These are phyloP conservation scores for Aspergillus tamarii DNA, from an alignment of 2,329 filamentous ascomycete genomes.

Conservation along the genomic window DNA sequence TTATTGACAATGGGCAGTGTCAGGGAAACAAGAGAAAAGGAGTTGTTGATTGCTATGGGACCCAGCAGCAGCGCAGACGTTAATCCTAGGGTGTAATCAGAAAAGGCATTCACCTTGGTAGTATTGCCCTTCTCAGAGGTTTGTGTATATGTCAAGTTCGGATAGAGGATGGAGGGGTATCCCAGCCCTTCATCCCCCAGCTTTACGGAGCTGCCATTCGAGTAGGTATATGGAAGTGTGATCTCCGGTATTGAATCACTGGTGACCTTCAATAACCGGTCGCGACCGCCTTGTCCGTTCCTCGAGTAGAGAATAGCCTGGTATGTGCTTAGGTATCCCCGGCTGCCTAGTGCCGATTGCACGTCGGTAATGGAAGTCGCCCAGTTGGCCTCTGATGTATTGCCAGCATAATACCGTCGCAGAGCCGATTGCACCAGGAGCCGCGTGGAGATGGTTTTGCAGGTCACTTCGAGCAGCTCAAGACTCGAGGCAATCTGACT, in stretches of 20 bases:
- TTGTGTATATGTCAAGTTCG: conserved; percentile 70
- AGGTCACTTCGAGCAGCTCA: conserved; percentile 75
- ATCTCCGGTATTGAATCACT: conserved; percentile 48
- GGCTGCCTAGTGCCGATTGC: conserved; percentile 65
- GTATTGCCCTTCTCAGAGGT: conserved; percentile 18
- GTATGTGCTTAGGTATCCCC: conserved; percentile 59
- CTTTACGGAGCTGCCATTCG: conserved; percentile 61
- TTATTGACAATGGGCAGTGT: conserved; percentile 79
- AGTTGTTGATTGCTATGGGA: conserved; percentile 71
- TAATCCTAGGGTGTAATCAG: conserved; percentile 44
- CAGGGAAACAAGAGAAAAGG: conserved; percentile 76
- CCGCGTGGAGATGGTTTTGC: conserved; percentile 70
- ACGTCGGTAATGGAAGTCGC: conserved; percentile 64
- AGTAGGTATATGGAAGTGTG: conserved; percentile 61
- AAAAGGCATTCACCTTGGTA: conserved; percentile 36
- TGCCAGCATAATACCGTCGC: conserved; percentile 53
- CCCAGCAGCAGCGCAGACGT: conserved; percentile 72
- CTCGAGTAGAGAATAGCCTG: conserved; percentile 75
- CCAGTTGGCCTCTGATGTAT: conserved; percentile 65
- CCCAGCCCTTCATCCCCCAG: conserved; percentile 68
- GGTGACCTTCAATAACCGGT: conserved; percentile 68
- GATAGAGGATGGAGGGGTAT: conserved; percentile 74
- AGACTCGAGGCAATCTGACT: conserved; percentile 79
- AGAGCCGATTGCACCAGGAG: conserved; percentile 58
- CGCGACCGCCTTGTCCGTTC: conserved; percentile 61